A percentile compares a stretch with the other conserved stretches of the same genome.
Conservation (phyloP, 2,329 filamentous ascomycete species). For the Cadophora sp. region DNA sequence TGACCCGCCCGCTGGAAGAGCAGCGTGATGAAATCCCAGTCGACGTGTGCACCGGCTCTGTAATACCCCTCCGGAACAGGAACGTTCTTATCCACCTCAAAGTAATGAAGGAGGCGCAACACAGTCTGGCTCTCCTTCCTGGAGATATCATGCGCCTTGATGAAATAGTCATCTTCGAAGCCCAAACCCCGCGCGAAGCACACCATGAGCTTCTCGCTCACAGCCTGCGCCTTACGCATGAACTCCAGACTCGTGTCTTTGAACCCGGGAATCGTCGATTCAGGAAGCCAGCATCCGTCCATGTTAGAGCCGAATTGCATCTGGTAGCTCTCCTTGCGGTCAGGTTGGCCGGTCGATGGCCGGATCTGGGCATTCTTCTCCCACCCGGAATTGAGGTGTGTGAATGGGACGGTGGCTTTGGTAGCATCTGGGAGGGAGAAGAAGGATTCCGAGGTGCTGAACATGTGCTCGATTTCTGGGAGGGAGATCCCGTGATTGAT, state of each 20-base stretch:
- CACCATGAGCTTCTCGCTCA: conserved; percentile 60
- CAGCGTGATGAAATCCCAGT: conserved; percentile 68
- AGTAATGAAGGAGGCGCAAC: conserved; percentile 64
- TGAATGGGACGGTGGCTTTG: conserved; percentile 59
- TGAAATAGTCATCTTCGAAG: conserved; percentile 60
- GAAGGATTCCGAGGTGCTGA: conserved; percentile 51
- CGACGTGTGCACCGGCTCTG: conserved; percentile 67
- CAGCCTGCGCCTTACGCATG: conserved; percentile 46
- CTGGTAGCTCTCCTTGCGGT: conserved; percentile 65
- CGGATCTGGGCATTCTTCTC: conserved; percentile 62
- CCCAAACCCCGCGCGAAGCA: conserved; percentile 61
- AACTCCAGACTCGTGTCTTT: conserved; percentile 51
- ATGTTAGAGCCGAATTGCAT: conserved; percentile 55
- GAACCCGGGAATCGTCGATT: conserved; percentile 52
- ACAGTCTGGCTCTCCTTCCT: conserved; percentile 59
- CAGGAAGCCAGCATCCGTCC: conserved; percentile 42
- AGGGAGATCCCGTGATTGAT: conserved; percentile 53
- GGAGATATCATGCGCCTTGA: conserved; percentile 56
- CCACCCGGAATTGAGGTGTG: conserved; percentile 55
- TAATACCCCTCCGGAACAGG: conserved; percentile 55
- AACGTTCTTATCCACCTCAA: conserved; percentile 47
- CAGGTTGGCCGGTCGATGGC: conserved; percentile 60
- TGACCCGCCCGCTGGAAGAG: conserved; percentile 68
- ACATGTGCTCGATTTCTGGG: conserved; percentile 53
- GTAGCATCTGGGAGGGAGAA: conserved; percentile 56